Base-by-base conservation (phyloP, 2,329 filamentous ascomycete species). In the Teratosphaeria nubilosa region DNA sequence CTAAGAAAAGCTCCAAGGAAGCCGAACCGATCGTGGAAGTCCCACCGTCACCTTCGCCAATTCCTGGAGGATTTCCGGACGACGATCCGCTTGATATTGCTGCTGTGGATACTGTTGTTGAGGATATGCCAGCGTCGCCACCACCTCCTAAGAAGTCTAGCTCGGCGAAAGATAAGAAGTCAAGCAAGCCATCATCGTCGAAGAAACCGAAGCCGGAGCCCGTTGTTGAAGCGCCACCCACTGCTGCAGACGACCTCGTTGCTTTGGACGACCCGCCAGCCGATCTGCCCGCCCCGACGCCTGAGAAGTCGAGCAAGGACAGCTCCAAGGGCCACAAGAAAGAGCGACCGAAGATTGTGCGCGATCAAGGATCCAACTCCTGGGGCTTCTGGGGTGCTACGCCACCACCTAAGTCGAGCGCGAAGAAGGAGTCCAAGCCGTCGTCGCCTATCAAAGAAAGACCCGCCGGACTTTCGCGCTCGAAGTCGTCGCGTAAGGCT, bases 351-450 rank as follows among this genome's bases (percentile, higher is more conserved):
- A 90, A 86, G 68, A 83, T 91, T 62, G 88, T 84, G 65, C 87
- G 89, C 59, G 86, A 87, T 41, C 80, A 82, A 59, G 80, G 79
- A 37, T 74, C 74, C n/a, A 78, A 71, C 24, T 72, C 82, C 13
- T 94, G 90, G 90, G 86, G 85, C 37, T 84, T 85, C 70, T 92
- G 87, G 87, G 83, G 82, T 20, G 80, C 84, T 16, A 76, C 80
- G 27, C 66, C 69, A 24, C 64, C 62, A 9, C 65, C 66, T 58
- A 70, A 68, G 62, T 61, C 61, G 30, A 64, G 62, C 48, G 65
- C 69, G 61, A 79, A 80, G 63, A 85, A 80, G 65, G 51, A 53
- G 1, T 16, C 51, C 14, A 30, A 30, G 31, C 24, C 51, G 9
- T 70, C 72, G 32, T 70, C 74, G 45, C 73, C 74, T 37, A 65